These are phyloP conservation scores for Apocynum venetum DNA, from an alignment of 257 asterid genomes.

Conservation along the genomic window DNA sequence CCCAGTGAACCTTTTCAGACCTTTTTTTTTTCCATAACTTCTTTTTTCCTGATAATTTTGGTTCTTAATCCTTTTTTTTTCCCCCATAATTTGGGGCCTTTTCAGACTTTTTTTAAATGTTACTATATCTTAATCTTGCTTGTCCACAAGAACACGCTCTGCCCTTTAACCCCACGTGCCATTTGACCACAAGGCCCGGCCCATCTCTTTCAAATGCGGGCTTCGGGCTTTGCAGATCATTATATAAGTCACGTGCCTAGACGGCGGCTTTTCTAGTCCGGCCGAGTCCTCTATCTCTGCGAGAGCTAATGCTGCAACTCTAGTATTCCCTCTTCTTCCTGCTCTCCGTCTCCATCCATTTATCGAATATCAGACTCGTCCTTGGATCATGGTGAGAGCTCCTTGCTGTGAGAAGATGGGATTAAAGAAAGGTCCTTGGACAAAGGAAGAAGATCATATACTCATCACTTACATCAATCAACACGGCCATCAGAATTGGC, in stretches of 20 bases:
- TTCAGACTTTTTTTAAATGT: too few species aligned
- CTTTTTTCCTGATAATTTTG: too few species aligned
- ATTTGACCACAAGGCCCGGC: background rate
- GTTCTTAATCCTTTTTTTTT: too few species aligned
- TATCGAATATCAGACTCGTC: too few species aligned
- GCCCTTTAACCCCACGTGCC: background rate
- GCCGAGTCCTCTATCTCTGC: background rate
- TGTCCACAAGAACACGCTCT: too few species aligned
- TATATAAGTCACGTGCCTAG: too few species aligned
- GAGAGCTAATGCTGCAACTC: background rate
- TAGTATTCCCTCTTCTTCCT: background rate
- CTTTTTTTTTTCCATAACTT: too few species aligned
- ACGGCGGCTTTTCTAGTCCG: background rate
- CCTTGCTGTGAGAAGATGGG: slow-evolving; percentile 38
- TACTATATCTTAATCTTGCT: too few species aligned
- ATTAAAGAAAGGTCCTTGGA: slow-evolving; percentile 42
- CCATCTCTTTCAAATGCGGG: background rate
- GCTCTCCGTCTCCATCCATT: background rate
- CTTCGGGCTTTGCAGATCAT: background rate
- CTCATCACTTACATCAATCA: slow-evolving; percentile 25
- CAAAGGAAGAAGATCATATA: slow-evolving; percentile 30
- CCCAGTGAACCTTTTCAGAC: too few species aligned
- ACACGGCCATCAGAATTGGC: slow-evolving; percentile 36
- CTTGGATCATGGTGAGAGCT: slow-evolving; percentile 27
- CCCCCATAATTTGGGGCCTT: too few species aligned